Evolutionary conservation across 2,329 filamentous ascomycete species (phyloP).

Genomic region (Orbilia quercus): DNA sequence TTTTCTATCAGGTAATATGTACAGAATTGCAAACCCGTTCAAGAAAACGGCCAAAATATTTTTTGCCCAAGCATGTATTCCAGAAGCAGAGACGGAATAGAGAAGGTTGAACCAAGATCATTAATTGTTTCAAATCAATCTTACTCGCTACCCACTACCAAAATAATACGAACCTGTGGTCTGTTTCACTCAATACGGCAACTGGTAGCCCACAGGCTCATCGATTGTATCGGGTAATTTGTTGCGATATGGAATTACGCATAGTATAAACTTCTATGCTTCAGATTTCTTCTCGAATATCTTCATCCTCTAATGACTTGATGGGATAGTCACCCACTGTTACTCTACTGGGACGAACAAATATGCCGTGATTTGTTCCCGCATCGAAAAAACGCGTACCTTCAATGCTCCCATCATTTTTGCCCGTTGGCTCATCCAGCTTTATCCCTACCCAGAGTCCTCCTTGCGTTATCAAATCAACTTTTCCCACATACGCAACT

Average conservation of each 20-base stretch:
- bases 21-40: constrained; percentile 86
- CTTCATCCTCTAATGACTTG: constrained; percentile 65
- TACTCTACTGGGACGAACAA: constrained; percentile 80
- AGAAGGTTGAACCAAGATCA: neutral
- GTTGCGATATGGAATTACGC: no score
- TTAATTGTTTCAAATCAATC: neutral
- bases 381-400: constrained; percentile 76
- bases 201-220: no score
- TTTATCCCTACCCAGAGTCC: constrained; percentile 79
- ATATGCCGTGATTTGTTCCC: constrained; percentile 77
- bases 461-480: constrained; percentile 76
- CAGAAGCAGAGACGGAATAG: constrained; percentile 21
- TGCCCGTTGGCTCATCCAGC: constrained; percentile 82
- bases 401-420: constrained; percentile 80
- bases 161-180: neutral
- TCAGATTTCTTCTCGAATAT: constrained; percentile 81
- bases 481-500: constrained; percentile 77
- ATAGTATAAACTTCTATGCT: neutral
- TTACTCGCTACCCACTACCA: neutral
- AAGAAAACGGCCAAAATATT: constrained; percentile 80
- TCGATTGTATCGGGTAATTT: no score
- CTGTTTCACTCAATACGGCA: no score
- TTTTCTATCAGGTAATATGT: constrained; percentile 80
- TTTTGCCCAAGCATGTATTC: constrained; percentile 83
- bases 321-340: constrained; percentile 79